Base-by-base conservation (phyloP, 1,284 basidiomycete genomes). In the Malassezia psittaci region DNA sequence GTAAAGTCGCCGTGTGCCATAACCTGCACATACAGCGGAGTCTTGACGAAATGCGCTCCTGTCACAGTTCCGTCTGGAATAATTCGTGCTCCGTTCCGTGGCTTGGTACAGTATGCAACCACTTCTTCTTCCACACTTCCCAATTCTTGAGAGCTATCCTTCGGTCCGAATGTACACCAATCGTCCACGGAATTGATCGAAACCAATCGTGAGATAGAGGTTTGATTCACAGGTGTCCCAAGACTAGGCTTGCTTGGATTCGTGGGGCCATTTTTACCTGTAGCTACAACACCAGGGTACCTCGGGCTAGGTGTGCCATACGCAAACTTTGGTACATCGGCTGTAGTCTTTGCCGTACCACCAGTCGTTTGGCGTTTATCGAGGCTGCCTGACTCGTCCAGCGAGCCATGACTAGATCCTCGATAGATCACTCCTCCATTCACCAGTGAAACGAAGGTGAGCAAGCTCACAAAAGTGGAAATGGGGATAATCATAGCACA, bases 61-160 rank as follows among this genome's bases (percentile, higher is more conserved):
- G 69, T 72, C 11, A 74, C 52, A 34, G 72, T 70, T 46, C 72
- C 72, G 50, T 74, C 72, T 16, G 72, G 72, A 46, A 74, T 74
- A 40, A 74, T 68, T 54, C 72, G 70, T 1, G 72, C 72, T 36
- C 71, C 69, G 67, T 74, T 74, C 24, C 72, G 65, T 2, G 72
- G 53, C 63, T 72, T 83, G 35, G 84, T 84, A 77, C 85, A 88
- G 81, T 81, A 87, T 0, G 84, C 82, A n/a, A 87, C 83, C 61
- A 81, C 83, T 68, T 82, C 78, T 37, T 79, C 81, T 74, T 87
- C 86, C 4, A 81, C 79, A 61, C 85, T 78, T 19, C 79, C 84
- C 53, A 87, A 82, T n/a, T 78, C 76, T 32, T 70, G 48, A 15
- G 74, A 77, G 10, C 71, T 59, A 19, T 75, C 72, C 77, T 72